A percentile compares a stretch with the other conserved stretches of the same genome.
Evolutionary conservation across 345 rosid species (phyloP).

Genomic region (Lepidium aucheri): DNA sequence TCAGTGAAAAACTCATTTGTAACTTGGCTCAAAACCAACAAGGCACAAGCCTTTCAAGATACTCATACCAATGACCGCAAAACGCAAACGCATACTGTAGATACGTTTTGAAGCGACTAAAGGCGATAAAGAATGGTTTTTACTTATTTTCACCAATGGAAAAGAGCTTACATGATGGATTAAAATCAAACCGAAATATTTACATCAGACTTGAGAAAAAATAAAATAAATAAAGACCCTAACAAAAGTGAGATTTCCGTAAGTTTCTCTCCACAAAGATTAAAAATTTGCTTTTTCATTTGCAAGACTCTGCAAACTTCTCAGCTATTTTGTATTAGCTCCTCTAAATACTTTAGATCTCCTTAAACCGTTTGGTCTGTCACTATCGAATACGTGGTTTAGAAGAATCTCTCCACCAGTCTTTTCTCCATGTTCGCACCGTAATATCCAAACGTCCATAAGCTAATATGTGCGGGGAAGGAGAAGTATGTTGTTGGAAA

Average conservation of each 20-base stretch:
- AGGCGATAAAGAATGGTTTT: neutral
- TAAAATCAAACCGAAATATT: conserved; percentile 13
- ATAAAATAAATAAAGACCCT: neutral
- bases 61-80: neutral
- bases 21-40: neutral
- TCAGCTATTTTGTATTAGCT: conserved; percentile 2
- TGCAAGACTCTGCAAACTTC: conserved; percentile 21
- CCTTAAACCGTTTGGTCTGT: neutral
- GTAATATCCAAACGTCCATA: neutral
- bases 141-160: neutral
- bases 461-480: neutral
- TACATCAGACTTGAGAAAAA: conserved; percentile 14
- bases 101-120: neutral
- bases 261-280: conserved; percentile 19
- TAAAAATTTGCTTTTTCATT: neutral
- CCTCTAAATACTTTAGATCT: conserved; percentile 9
- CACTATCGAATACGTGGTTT: neutral
- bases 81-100: neutral
- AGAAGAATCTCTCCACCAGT: neutral
- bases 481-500: conserved; percentile 1
- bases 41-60: neutral
- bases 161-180: conserved; percentile 9
- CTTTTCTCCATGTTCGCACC: conserved; percentile 4
- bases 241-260: conserved; percentile 1
- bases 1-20: neutral